Conservation (phyloP, 257 asterid species). For the Salvia splendens region DNA sequence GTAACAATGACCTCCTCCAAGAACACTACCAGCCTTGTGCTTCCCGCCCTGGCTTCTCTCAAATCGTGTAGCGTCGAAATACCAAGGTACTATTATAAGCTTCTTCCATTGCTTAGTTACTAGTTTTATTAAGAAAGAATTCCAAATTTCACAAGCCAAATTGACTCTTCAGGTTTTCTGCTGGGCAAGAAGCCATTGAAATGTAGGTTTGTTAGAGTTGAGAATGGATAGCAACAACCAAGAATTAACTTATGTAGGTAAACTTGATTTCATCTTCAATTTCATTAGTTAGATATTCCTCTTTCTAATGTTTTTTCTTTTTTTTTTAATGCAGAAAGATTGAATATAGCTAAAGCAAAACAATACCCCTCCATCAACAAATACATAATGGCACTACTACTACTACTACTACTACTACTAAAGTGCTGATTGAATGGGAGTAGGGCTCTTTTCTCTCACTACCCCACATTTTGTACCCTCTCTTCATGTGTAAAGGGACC, state of each 20-base stretch:
- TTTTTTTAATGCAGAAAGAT: conserved; percentile 61
- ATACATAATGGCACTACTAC: conserved; percentile 45
- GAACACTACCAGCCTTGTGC: conserved; percentile 29
- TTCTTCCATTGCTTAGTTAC: too few relatives aligned
- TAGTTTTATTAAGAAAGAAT: neutral
- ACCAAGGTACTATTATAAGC: conserved; percentile 55
- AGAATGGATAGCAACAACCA: conserved; percentile 53
- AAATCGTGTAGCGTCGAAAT: conserved; percentile 65
- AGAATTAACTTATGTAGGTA: conserved; percentile 63
- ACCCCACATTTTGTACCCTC: conserved; percentile 40
- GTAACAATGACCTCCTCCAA: conserved; percentile 47
- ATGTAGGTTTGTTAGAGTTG: conserved; percentile 56
- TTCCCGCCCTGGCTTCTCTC: conserved; percentile 56
- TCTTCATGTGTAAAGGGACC: conserved; percentile 50
- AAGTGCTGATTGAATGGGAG: conserved; percentile 62
- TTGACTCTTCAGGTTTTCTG: conserved; percentile 48
- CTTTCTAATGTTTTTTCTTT: conserved; percentile 4
- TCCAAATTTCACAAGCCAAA: neutral
- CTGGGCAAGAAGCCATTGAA: conserved; percentile 74
- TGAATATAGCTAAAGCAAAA: conserved; percentile 64
- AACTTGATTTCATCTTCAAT: conserved; percentile 20
- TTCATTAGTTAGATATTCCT: conserved; percentile 6
- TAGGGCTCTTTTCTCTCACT: conserved; percentile 47
- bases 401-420: neutral
- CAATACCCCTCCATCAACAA: conserved; percentile 54